Conservation (phyloP, 129 eudicot genomes). For the Ambrosia trifida region DNA sequence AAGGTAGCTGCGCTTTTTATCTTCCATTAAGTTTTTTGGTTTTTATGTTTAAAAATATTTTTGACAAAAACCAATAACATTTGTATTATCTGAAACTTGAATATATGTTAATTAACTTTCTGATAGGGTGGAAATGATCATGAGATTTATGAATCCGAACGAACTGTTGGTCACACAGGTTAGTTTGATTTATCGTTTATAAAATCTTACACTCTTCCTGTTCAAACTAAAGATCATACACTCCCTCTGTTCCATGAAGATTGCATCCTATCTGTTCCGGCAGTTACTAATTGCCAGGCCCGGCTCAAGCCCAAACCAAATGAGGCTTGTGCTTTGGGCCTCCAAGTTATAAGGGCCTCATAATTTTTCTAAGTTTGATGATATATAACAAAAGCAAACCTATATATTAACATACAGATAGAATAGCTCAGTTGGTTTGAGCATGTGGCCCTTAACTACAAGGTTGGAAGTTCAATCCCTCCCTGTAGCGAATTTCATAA, state of each 20-base stretch:
- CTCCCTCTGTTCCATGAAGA: not conserved
- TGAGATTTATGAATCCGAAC: conserved; percentile 80
- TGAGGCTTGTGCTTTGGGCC: too few relatives aligned
- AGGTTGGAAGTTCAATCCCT: too few relatives aligned
- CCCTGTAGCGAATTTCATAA: too few relatives aligned
- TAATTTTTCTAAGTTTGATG: too few relatives aligned
- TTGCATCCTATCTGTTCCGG: not conserved
- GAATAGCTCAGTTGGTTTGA: too few relatives aligned
- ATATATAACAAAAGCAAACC: too few relatives aligned
- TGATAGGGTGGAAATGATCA: conserved; percentile 94
- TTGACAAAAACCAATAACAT: conserved; percentile 4
- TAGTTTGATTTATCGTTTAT: conserved; percentile 24
- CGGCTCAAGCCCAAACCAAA: too few relatives aligned
- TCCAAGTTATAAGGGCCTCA: too few relatives aligned
- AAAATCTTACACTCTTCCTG: not conserved
- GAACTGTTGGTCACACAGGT: conserved; percentile 96
- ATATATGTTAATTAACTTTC: conserved; percentile 9
- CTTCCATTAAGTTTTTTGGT: not conserved
- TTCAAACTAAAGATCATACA: not conserved
- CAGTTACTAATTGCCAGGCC: not conserved
- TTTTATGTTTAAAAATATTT: not conserved
- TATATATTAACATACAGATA: too few relatives aligned
- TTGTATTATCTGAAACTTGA: not conserved
- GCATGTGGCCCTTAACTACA: too few relatives aligned
- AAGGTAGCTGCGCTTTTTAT: conserved; percentile 45